Evolutionary conservation across 2,329 filamentous ascomycete species (phyloP).

Genomic region (Hypoxylon sp.): DNA sequence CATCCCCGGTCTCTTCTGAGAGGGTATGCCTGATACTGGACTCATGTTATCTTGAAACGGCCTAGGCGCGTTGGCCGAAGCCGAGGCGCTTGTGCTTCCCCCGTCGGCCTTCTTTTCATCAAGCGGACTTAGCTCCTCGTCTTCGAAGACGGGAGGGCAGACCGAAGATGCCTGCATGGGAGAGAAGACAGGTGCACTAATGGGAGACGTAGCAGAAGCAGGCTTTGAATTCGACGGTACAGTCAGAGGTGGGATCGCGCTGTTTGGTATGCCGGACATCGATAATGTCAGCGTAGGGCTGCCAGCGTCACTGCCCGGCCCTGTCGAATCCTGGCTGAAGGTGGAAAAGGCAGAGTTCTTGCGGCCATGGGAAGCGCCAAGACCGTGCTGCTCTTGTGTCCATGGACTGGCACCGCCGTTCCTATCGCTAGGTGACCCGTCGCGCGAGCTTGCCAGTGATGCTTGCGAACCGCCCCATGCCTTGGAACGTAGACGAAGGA

Average conservation of each 20-base stretch:
- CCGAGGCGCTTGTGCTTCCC: constrained; percentile 16
- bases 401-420: constrained; percentile 57
- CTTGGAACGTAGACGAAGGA: constrained; percentile 75
- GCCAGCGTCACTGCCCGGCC: constrained; percentile 54
- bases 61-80: constrained; percentile 29
- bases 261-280: constrained; percentile 43
- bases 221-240: constrained; percentile 36
- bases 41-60: constrained; percentile 35
- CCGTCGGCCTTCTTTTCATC: constrained; percentile 1
- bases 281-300: constrained; percentile 61
- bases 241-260: constrained; percentile 30
- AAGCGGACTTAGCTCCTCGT: constrained; percentile 46
- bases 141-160: constrained; percentile 53
- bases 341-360: constrained; percentile 61
- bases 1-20: constrained; percentile 44
- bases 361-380: constrained; percentile 48
- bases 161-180: constrained; percentile 37
- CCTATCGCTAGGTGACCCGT: constrained; percentile 47
- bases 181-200: constrained; percentile 35
- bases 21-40: constrained; percentile 31
- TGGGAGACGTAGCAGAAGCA: constrained; percentile 39
- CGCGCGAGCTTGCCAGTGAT: constrained; percentile 68
- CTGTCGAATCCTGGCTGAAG: constrained; percentile 56
- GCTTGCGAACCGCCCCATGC: constrained; percentile 85
- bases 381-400: constrained; percentile 42